phyloP scores from a whole-genome alignment of 192 early-diverging fungal species.

The Blastocladiella britannica region DNA sequence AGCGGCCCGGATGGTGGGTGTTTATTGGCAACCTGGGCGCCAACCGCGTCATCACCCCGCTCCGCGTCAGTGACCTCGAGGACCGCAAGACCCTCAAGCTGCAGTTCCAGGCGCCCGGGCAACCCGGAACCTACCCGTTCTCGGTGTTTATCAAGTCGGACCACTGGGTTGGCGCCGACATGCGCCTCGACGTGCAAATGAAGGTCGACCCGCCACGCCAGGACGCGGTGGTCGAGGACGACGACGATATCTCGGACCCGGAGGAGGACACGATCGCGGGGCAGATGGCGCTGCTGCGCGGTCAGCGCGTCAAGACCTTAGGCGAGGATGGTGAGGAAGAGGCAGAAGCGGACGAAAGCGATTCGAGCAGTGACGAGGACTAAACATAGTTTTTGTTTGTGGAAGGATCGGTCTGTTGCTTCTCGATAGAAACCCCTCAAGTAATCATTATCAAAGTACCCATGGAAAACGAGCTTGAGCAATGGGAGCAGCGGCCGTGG shows the following conservation, averaged over 20 bases:
- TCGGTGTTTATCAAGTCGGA: constrained; percentile 72
- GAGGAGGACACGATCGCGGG: constrained; percentile 90
- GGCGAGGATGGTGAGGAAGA: neutral
- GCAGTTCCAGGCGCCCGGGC: constrained; percentile 84
- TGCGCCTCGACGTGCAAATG: constrained; percentile 54
- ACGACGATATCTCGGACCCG: constrained; percentile 90
- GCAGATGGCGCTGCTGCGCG: constrained; percentile 77
- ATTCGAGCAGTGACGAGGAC: neutral
- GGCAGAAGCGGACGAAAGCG: neutral
- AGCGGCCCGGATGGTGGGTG: constrained; percentile 79
- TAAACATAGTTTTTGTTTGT: too few relatives aligned
- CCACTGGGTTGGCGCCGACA: constrained; percentile 65
- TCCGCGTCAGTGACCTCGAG: constrained; percentile 56
- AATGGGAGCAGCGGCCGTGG: too few relatives aligned
- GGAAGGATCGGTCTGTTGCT: too few relatives aligned
- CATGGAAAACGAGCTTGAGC: too few relatives aligned
- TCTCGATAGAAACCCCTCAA: too few relatives aligned
- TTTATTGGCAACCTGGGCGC: constrained; percentile 67
- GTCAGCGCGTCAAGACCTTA: constrained; percentile 20
- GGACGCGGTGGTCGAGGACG: constrained; percentile 50
- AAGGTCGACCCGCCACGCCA: constrained; percentile 9
- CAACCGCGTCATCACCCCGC: constrained; percentile 56
- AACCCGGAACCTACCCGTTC: constrained; percentile 63
- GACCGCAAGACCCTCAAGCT: constrained; percentile 43
- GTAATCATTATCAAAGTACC: too few relatives aligned